phyloP scores from a whole-genome alignment of 169 alveolate genomes.

The Plasmodium chabaudi region DNA sequence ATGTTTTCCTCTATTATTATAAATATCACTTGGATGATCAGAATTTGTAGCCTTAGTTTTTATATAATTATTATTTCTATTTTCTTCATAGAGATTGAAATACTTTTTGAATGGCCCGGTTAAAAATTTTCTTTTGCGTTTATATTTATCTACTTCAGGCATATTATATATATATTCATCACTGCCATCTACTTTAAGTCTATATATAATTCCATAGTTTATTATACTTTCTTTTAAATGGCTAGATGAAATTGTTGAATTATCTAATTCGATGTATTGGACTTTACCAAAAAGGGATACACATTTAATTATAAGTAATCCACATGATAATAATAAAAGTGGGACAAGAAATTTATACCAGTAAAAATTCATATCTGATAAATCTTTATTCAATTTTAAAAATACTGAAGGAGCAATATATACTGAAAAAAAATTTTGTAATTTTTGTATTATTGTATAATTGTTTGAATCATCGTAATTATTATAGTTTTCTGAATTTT shows the following conservation, averaged over 20 bases:
- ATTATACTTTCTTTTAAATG: slow-evolving; percentile 23
- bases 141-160: no score
- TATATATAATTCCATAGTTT: slow-evolving; percentile 49
- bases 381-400: slow-evolving; percentile 40
- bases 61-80: neutral
- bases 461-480: neutral
- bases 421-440: slow-evolving; percentile 7
- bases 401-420: slow-evolving; percentile 37
- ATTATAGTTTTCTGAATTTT: neutral
- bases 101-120: no score
- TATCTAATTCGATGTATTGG: slow-evolving; percentile 25
- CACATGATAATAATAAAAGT: slow-evolving; percentile 36
- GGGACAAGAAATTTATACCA: slow-evolving; percentile 70
- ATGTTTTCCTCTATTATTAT: neutral
- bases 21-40: neutral
- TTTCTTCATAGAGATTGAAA: no score
- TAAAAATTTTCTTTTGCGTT: no score
- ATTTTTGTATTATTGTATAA: neutral
- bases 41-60: neutral
- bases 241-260: slow-evolving; percentile 29
- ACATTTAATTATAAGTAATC: slow-evolving; percentile 56
- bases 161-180: neutral
- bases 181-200: neutral
- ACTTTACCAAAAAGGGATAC: slow-evolving; percentile 50
- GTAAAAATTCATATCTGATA: slow-evolving; percentile 32